A percentile compares a stretch with the other conserved stretches of the same genome.
Evolutionary conservation across 83 land plant species (phyloP).

Genomic region (Diphasiastrum complanatum): DNA sequence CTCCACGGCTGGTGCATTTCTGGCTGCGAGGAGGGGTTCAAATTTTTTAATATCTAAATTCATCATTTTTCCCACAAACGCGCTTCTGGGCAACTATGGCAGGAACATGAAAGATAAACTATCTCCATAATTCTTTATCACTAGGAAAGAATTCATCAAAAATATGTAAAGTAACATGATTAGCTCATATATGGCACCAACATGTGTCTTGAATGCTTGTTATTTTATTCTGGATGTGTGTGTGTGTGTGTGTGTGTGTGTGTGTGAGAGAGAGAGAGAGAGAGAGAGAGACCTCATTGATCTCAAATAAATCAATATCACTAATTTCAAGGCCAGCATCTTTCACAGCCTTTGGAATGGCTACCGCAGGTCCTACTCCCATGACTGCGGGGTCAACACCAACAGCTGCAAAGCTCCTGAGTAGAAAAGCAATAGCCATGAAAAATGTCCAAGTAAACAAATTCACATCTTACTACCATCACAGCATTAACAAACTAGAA

Average conservation of each 20-base stretch:
- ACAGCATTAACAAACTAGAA: not conserved
- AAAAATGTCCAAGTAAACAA: not conserved
- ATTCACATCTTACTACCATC: not conserved
- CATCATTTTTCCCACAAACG: too few species aligned
- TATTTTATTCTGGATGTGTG: not conserved
- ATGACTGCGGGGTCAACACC: slow-evolving; percentile 12
- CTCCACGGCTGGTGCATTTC: too few species aligned
- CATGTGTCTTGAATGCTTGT: not conserved
- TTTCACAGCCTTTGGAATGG: slow-evolving; percentile 20
- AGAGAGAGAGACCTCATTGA: slow-evolving; percentile 8
- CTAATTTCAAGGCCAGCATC: slow-evolving; percentile 9
- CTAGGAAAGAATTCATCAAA: too few species aligned
- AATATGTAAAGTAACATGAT: too few species aligned
- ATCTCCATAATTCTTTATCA: too few species aligned
- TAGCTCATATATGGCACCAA: too few species aligned
- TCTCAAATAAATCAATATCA: slow-evolving; percentile 12
- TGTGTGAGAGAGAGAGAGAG: not conserved
- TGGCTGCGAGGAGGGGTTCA: too few species aligned
- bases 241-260: not conserved
- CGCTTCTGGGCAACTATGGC: too few species aligned
- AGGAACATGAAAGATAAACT: too few species aligned
- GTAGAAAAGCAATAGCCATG: not conserved
- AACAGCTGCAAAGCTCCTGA: slow-evolving; percentile 18
- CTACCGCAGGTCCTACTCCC: slow-evolving; percentile 16
- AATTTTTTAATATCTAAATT: too few species aligned